Evolutionary conservation across 1,139 yeast species (phyloP), one percentile per base, ranked within the genome.

Genomic region (Yamadazyma friedrichii): DNA sequence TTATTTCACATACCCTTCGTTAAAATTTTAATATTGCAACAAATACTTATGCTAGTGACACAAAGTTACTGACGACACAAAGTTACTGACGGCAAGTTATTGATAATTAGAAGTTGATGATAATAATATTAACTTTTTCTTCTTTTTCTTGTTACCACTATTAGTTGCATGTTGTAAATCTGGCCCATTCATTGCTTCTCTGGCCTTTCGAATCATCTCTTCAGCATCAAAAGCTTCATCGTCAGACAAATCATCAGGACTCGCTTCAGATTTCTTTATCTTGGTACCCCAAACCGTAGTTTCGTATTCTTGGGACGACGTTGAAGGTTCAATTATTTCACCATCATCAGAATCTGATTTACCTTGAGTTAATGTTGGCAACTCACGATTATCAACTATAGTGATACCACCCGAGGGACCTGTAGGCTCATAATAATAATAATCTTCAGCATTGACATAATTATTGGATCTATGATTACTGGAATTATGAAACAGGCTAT

Each of bases 251-350:
- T 53, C 56, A 13, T 57, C 59, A 22, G 42, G 16, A 10, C 26
- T 16, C 9, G 35, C 42, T 31, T 74, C 75, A 1, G 67, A 53
- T 43, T 69, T 71, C 8, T 75, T 76, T 8, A 80, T 76, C 43
- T 61, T 65, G 0, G 84, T 79, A 0, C 86, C 86, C 86, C 86
- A 81, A 2, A 80, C 74, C 1, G 84, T 74, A 3, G 78, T 74
- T 36, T 52, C 51, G 29, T 45, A 45, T 25, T 30, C 31, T 25
- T 47, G 20, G 3, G 45, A 49, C 5, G 42, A 45, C 2, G 28
- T 24, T 1, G 36, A 31, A 2, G 37, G 37, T 9, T 46, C 49
- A 10, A 24, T 10, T 20, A 20, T 5, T 6, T 40, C 42, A 9
- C 10, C 41, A 2, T 35, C 46, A 3, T 39, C 43, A 11, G 33